Percentiles rank a stretch among this genome's conserved stretches.
Conservation (phyloP, 352 stramenopile species). For the Globisporangium nagaii region DNA sequence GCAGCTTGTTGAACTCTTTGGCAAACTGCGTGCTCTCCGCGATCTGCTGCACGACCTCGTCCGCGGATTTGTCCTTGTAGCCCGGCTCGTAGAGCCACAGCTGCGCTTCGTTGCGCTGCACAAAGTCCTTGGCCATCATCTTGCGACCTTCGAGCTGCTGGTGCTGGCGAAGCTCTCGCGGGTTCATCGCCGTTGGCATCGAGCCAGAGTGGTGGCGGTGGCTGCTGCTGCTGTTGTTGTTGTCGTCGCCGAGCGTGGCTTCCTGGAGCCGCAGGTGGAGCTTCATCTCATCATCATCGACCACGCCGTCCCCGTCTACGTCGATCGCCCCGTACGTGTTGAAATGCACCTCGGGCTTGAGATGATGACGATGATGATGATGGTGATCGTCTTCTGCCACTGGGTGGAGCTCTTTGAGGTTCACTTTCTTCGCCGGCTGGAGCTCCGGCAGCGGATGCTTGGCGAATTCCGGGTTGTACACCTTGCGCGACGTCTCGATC, state of each 20-base stretch:
- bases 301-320: slow-evolving; percentile 51
- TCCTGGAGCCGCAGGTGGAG: slow-evolving; percentile 44
- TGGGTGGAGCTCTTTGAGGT: slow-evolving; percentile 12
- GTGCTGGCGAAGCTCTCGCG: slow-evolving; percentile 15
- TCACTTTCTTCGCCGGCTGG: slow-evolving; percentile 29
- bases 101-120: slow-evolving; percentile 41
- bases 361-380: not conserved
- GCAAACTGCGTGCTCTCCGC: slow-evolving; percentile 34
- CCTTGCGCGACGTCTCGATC: slow-evolving; percentile 55
- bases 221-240: not conserved
- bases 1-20: slow-evolving; percentile 44
- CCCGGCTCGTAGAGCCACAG: slow-evolving; percentile 53
- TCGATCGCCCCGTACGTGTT: slow-evolving; percentile 55
- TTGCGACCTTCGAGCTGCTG: slow-evolving; percentile 46
- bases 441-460: slow-evolving; percentile 44
- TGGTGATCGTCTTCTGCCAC: not conserved
- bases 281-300: slow-evolving; percentile 64
- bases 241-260: slow-evolving; percentile 12
- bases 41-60: slow-evolving; percentile 44
- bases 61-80: slow-evolving; percentile 25
- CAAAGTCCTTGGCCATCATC: slow-evolving; percentile 62
- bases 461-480: slow-evolving; percentile 31
- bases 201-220: not conserved
- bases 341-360: slow-evolving; percentile 16
- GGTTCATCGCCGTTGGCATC: slow-evolving; percentile 6